These are phyloP conservation scores for Astrephomene gubernaculifera DNA, from an alignment of 139 green algal species.

Conservation along the genomic window DNA sequence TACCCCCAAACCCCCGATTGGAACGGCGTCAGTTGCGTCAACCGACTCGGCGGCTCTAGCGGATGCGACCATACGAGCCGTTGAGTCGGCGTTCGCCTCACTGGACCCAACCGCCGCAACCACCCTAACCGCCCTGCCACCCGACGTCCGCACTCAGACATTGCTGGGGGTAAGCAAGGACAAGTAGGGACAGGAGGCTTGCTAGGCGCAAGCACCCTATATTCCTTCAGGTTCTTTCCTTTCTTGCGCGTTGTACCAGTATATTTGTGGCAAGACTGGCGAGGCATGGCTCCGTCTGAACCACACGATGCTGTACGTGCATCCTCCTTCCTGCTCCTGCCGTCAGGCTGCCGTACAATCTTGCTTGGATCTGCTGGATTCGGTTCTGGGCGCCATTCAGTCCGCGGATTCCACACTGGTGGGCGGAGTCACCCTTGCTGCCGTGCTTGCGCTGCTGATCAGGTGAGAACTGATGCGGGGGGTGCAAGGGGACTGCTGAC, in stretches of 20 bases:
- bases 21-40: no score
- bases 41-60: slow-evolving; percentile 17
- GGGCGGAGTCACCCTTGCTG: slow-evolving; percentile 12
- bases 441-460: slow-evolving; percentile 12
- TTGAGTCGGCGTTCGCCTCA: neutral
- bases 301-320: no score
- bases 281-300: no score
- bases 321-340: neutral
- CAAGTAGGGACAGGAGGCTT: no score
- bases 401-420: slow-evolving; percentile 15
- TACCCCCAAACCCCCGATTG: no score
- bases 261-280: no score
- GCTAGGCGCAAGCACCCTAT: no score
- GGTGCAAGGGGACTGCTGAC: no score
- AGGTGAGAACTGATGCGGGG: neutral
- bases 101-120: neutral
- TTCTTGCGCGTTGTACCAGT: no score
- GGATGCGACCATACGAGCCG: neutral
- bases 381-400: neutral
- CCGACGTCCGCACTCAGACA: neutral
- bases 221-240: no score
- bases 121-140: neutral
- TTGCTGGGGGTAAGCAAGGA: slow-evolving; percentile 18
- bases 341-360: slow-evolving; percentile 1
- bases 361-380: slow-evolving; percentile 13